Conservation (phyloP, 306 rosid species). For the Quercus suber region DNA sequence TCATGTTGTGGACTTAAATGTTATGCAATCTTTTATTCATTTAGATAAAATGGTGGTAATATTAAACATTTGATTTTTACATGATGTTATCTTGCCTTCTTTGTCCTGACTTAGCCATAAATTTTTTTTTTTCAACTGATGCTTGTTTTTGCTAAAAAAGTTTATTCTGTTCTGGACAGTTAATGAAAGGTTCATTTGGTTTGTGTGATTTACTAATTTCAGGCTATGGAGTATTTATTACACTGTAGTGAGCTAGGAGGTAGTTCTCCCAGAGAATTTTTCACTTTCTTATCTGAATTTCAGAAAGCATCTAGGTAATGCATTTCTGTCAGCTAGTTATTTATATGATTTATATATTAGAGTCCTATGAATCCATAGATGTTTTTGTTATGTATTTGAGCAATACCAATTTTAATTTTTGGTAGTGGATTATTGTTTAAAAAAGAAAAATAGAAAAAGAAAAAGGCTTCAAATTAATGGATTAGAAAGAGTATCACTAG, state of each 20-base stretch:
- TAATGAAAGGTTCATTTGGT: conserved; percentile 19
- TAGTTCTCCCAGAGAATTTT: conserved; percentile 64
- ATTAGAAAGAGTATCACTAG: neutral
- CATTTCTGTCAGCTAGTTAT: neutral
- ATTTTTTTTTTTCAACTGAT: neutral
- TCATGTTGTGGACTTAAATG: too few relatives aligned
- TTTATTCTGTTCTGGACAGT: conserved; percentile 13
- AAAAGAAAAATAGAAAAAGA: neutral
- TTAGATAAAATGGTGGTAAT: neutral
- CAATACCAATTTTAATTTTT: neutral
- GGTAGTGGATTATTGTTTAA: neutral
- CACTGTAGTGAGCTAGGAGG: conserved; percentile 68
- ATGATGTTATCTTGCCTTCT: neutral
- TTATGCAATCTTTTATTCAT: too few relatives aligned
- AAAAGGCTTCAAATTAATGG: neutral
- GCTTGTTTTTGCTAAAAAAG: neutral
- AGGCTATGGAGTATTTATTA: conserved; percentile 86
- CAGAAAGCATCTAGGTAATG: conserved; percentile 82
- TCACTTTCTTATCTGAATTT: conserved; percentile 64
- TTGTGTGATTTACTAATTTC: conserved; percentile 26
- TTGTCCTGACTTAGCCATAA: neutral
- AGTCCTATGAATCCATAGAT: neutral
- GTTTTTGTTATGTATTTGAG: neutral
- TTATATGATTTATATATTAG: neutral
- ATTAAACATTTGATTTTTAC: neutral